Evolutionary conservation across 106 monocot species (phyloP).

Genomic region (Alisma plantagoaquatica): DNA sequence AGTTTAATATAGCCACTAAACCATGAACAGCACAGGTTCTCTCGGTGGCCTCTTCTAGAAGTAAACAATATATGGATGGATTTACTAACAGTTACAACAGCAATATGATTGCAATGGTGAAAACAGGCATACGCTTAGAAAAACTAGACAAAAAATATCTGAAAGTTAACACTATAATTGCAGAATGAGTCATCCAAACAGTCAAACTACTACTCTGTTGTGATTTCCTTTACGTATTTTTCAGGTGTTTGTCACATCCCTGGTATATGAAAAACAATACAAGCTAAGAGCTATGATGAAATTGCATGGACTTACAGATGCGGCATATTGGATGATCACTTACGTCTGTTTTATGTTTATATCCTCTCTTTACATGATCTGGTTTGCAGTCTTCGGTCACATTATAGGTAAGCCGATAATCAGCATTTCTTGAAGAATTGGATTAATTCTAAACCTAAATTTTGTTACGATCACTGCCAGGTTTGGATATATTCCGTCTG

Average conservation of each 20-base stretch:
- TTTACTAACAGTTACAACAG: too few relatives aligned
- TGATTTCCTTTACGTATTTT: neutral
- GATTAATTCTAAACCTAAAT: too few relatives aligned
- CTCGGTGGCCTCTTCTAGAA: too few relatives aligned
- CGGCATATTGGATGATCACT: conserved; percentile 73
- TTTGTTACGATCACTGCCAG: conserved; percentile 4
- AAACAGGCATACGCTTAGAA: too few relatives aligned
- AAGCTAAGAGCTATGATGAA: conserved; percentile 80
- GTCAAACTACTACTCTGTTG: too few relatives aligned
- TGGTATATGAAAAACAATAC: conserved; percentile 76
- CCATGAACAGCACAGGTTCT: too few relatives aligned
- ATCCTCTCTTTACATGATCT: conserved; percentile 49
- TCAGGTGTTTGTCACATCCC: conserved; percentile 49
- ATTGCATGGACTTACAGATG: conserved; percentile 76
- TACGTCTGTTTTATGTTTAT: conserved; percentile 57
- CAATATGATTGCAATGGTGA: too few relatives aligned
- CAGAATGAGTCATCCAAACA: too few relatives aligned
- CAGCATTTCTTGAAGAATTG: neutral
- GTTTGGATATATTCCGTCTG: conserved; percentile 49
- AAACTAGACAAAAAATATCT: too few relatives aligned
- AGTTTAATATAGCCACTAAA: too few relatives aligned
- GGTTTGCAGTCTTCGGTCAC: conserved; percentile 52
- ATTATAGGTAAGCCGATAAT: conserved; percentile 32
- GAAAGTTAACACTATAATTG: too few relatives aligned
- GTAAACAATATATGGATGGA: too few relatives aligned